phyloP scores from a whole-genome alignment of 768 basidiomycete species.

The Tylopilus subfusipes region DNA sequence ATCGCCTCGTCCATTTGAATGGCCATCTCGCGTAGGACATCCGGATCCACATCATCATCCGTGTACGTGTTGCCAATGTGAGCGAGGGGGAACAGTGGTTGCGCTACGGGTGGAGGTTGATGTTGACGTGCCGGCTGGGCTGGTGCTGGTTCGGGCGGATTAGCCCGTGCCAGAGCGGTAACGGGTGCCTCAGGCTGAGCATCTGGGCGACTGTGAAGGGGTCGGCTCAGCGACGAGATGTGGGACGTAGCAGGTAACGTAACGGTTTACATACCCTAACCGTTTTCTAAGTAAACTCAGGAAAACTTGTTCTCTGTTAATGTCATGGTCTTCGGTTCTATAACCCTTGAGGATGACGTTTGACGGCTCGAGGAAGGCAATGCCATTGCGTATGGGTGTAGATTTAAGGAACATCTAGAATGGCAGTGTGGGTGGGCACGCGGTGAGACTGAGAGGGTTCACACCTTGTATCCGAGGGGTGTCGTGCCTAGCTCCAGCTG shows the following conservation, averaged over 20 bases:
- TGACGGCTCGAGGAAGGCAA: slow-evolving; percentile 73
- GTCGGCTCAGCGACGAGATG: not conserved
- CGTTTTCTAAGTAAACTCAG: slow-evolving; percentile 55
- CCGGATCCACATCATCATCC: slow-evolving; percentile 30
- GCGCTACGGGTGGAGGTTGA: slow-evolving; percentile 7
- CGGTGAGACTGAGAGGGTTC: not conserved
- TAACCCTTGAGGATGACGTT: slow-evolving; percentile 60
- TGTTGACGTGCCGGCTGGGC: slow-evolving; percentile 14
- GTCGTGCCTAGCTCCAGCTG: slow-evolving; percentile 71
- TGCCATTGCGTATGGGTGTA: slow-evolving; percentile 62
- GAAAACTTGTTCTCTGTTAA: slow-evolving; percentile 55
- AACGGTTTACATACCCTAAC: slow-evolving; percentile 54
- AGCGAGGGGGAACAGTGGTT: slow-evolving; percentile 10
- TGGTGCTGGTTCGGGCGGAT: slow-evolving; percentile 14
- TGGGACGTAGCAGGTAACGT: not conserved
- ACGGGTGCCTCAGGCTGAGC: slow-evolving; percentile 15
- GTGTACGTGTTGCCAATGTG: slow-evolving; percentile 22
- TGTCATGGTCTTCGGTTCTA: slow-evolving; percentile 62
- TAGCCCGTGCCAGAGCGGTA: slow-evolving; percentile 7
- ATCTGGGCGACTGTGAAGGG: slow-evolving; percentile 24
- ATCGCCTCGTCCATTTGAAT: slow-evolving; percentile 16
- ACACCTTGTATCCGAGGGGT: slow-evolving; percentile 78
- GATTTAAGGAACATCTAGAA: slow-evolving; percentile 66
- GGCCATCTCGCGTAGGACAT: slow-evolving; percentile 24
- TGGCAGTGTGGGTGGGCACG: not conserved